Conservation (phyloP, 1,284 basidiomycete species). For the Cutaneotrichosporon dermatis region DNA sequence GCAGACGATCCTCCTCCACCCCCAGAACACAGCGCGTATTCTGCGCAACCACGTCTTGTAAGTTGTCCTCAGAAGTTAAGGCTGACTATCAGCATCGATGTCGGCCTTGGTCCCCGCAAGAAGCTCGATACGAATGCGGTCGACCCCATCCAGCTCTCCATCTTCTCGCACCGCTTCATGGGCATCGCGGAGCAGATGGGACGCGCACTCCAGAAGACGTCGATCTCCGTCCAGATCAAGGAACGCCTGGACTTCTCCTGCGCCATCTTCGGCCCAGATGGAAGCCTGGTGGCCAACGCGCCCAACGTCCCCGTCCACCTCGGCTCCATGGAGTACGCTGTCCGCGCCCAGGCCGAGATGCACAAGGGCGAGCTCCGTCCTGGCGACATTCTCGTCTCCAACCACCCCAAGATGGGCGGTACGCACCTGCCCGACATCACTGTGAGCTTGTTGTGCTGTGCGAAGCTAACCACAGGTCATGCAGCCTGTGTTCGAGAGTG, state of each 20-base stretch:
- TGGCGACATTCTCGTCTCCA: slow-evolving; percentile 52
- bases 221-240: slow-evolving; percentile 46
- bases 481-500: slow-evolving; percentile 34
- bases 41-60: slow-evolving; percentile 22
- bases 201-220: slow-evolving; percentile 51
- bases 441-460: background rate
- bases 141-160: slow-evolving; percentile 34
- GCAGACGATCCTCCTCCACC: slow-evolving; percentile 37
- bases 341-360: slow-evolving; percentile 46
- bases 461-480: slow-evolving; percentile 19
- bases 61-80: background rate
- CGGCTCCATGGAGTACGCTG: slow-evolving; percentile 44
- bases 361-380: slow-evolving; percentile 36
- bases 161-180: slow-evolving; percentile 10
- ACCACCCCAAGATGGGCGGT: slow-evolving; percentile 46
- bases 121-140: slow-evolving; percentile 6
- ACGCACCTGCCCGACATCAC: slow-evolving; percentile 37
- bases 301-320: slow-evolving; percentile 54
- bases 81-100: slow-evolving; percentile 16
- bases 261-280: slow-evolving; percentile 52
- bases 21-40: slow-evolving; percentile 21
- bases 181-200: slow-evolving; percentile 53
- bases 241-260: slow-evolving; percentile 50
- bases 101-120: slow-evolving; percentile 12
- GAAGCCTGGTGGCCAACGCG: slow-evolving; percentile 52